Base-by-base conservation (phyloP, 345 rosid species). In the Dipteronia dyeriana region DNA sequence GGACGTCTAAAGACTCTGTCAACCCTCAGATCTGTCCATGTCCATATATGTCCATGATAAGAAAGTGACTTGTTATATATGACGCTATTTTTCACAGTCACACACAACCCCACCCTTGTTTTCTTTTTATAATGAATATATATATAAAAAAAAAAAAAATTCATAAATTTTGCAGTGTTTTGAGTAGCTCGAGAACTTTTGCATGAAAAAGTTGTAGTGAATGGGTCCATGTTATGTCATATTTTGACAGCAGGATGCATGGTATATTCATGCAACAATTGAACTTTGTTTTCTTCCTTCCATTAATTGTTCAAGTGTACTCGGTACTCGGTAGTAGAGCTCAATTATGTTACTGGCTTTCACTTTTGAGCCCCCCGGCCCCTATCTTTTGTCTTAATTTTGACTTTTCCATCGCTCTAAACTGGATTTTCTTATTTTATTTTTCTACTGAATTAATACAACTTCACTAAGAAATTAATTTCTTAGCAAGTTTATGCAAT, bases 111-210 rank as follows among this genome's bases (percentile, higher is more conserved):
- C 17, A 49, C 54, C 5, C 23, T 62, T 47, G 38, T 70, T 45
- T 8, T 41, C 76, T 75, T 70, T 75, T 70, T 77, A n/a, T 76
- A 76, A 78, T 34, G 1, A 26, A 26, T 26, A 26, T 26, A 26
- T 26, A 26, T 26, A 23, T 5, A 39, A 17, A 14, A 3, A 5
- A 14, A 68, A 16, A 69, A 66, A 72, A 25, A 26, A 41, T 80
- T 68, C 82, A 68, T 79, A 54, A 77, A 79, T 72, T 66, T 56
- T 75, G 68, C 82, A 73, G 85, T 56, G 78, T 68, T 69, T 84
- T 85, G 88, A 87, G 90, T 75, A 77, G 88, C 88, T 87, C 88
- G 90, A 87, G 86, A 77, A 79, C 77, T 77, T 79, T 83, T 78
- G 79, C 76, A 81, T 83, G 86, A 79, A 81, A 86, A 79, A 85